A percentile compares a stretch with the other conserved stretches of the same genome.
Conservation (phyloP, 805 yeast species). For the Limtongozyma cylindracea region DNA sequence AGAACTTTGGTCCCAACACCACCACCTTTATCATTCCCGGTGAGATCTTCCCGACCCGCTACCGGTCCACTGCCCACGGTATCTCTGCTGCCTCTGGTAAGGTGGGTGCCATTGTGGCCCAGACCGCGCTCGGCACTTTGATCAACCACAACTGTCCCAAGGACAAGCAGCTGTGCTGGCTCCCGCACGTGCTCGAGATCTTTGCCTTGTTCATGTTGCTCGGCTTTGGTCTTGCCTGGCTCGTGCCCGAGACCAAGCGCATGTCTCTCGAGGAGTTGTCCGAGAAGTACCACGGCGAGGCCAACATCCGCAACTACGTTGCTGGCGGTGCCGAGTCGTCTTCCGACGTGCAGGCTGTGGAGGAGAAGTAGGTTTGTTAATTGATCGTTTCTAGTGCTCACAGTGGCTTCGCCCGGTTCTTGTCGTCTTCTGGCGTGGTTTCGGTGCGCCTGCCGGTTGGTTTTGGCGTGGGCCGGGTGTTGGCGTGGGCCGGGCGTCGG, state of each 20-base stretch:
- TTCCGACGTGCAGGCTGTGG: too few relatives aligned
- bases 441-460: too few relatives aligned
- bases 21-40: constrained; percentile 84
- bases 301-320: too few relatives aligned
- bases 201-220: constrained; percentile 78
- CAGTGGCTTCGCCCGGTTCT: too few relatives aligned
- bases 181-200: constrained; percentile 84
- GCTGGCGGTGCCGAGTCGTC: too few relatives aligned
- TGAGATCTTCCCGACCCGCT: constrained; percentile 83
- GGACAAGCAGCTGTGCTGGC: constrained; percentile 41
- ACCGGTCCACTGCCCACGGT: constrained; percentile 91
- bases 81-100: constrained; percentile 84
- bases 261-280: constrained; percentile 67
- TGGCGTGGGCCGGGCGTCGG: too few relatives aligned
- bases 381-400: too few relatives aligned
- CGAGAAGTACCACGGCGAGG: constrained; percentile 67
- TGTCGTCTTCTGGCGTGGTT: too few relatives aligned
- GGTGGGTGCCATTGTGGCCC: constrained; percentile 83
- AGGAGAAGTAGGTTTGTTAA: too few relatives aligned
- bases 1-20: constrained; percentile 82
- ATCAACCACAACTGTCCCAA: constrained; percentile 54
- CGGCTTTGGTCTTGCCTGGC: constrained; percentile 39
- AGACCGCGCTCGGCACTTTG: constrained; percentile 67
- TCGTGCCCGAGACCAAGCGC: constrained; percentile 82
- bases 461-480: too few relatives aligned